Evolutionary conservation across 2,329 filamentous ascomycete species (phyloP).

Genomic region (Aspergillus aculeatus): DNA sequence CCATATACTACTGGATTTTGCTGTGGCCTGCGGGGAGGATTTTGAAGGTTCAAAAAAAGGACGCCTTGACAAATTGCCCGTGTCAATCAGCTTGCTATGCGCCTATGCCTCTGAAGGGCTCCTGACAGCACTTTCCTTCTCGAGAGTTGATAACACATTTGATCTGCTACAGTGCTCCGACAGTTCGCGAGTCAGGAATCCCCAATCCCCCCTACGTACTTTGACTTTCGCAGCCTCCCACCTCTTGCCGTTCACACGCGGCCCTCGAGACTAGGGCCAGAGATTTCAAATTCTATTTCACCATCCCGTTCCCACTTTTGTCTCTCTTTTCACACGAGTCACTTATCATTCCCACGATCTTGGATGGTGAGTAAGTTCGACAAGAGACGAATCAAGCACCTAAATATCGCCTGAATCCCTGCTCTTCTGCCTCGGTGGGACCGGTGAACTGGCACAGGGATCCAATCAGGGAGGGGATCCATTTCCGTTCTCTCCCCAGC

Average conservation of each 20-base stretch:
- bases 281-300: neutral
- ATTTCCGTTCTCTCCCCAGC: neutral
- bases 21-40: neutral
- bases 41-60: neutral
- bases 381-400: neutral
- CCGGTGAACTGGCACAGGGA: neutral
- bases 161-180: too few relatives aligned
- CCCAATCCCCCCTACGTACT: neutral
- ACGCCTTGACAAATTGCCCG: conserved; percentile 3
- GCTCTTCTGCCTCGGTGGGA: neutral
- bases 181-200: neutral
- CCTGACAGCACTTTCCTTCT: neutral
- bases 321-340: neutral
- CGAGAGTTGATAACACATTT: neutral
- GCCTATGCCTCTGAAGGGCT: neutral
- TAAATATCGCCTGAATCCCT: neutral
- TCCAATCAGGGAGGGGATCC: neutral
- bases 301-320: neutral
- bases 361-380: neutral
- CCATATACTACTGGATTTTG: conserved; percentile 4
- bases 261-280: neutral
- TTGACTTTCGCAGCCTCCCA: neutral
- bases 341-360: neutral
- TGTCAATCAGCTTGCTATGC: neutral
- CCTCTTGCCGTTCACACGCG: neutral